phyloP scores from a whole-genome alignment of 2,329 filamentous ascomycete species.

The Venturia aucupariae region DNA sequence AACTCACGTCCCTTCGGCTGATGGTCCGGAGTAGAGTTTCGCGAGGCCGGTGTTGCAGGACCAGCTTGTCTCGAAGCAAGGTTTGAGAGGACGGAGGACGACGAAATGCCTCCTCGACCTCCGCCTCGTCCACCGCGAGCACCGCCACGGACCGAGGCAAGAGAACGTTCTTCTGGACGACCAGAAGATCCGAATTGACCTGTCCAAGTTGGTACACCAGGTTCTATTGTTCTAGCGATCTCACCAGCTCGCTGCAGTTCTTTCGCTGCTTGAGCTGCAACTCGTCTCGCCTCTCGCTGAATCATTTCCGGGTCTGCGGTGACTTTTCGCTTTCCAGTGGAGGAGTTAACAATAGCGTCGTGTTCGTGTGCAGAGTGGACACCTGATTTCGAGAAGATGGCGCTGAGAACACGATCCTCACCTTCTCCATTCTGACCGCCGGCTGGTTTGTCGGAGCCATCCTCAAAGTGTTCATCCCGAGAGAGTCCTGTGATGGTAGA shows the following conservation, averaged over 20 bases:
- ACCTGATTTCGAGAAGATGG: conserved; percentile 76
- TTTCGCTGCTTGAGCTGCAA: conserved; percentile 68
- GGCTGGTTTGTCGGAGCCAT: conserved; percentile 9
- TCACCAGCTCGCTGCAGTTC: conserved; percentile 66
- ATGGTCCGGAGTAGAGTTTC: conserved; percentile 6
- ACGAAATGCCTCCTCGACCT: conserved; percentile 29
- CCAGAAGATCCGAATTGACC: conserved; percentile 73
- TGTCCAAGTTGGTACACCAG: conserved; percentile 90
- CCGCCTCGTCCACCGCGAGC: conserved; percentile 21
- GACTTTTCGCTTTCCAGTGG: conserved; percentile 56
- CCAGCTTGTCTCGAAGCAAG: conserved; percentile 22
- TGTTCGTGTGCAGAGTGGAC: conserved; percentile 91
- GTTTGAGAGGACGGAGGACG: conserved; percentile 31
- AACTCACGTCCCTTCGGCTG: conserved; percentile 35
- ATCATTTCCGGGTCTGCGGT: conserved; percentile 70
- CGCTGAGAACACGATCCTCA: conserved; percentile 70
- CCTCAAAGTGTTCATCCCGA: conserved; percentile 34
- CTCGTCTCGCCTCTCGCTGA: conserved; percentile 68
- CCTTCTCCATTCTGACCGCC: conserved; percentile 25
- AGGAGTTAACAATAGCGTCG: conserved; percentile 66
- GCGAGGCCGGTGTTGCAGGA: conserved; percentile 10
- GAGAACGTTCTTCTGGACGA: conserved; percentile 48
- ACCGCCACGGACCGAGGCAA: conserved; percentile 22
- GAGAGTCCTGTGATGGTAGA: conserved; percentile 32
- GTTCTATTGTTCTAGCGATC: conserved; percentile 61